Evolutionary conservation across 2,329 filamentous ascomycete genomes (phyloP).

Genomic region (Arthrobotrys entomopaga): DNA sequence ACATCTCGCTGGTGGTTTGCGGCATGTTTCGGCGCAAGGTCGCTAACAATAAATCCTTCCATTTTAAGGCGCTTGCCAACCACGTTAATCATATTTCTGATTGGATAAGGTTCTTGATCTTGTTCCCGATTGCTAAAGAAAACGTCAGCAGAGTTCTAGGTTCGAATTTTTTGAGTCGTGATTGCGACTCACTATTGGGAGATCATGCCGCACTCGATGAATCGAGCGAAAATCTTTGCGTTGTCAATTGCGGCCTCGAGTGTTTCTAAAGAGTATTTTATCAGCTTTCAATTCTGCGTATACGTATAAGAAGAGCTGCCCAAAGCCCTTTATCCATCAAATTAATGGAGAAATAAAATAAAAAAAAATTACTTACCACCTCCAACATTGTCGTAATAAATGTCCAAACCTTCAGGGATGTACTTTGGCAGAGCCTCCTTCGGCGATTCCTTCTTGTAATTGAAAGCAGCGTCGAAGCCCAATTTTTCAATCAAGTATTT

Average conservation of each 20-base stretch:
- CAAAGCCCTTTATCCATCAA: no score
- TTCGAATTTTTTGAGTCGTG: background rate
- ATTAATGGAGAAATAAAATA: no score
- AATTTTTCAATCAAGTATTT: slow-evolving; percentile 77
- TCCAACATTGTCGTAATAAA: slow-evolving; percentile 84
- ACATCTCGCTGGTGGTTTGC: slow-evolving; percentile 81
- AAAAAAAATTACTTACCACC: slow-evolving; percentile 67
- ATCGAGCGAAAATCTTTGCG: slow-evolving; percentile 74
- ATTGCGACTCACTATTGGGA: slow-evolving; percentile 75
- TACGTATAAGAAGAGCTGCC: no score
- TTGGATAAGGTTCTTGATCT: slow-evolving; percentile 69
- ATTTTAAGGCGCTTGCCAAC: slow-evolving; percentile 76
- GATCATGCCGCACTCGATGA: slow-evolving; percentile 76
- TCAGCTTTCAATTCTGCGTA: no score
- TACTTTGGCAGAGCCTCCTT: slow-evolving; percentile 74
- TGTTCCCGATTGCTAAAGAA: slow-evolving; percentile 59
- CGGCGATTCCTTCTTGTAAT: slow-evolving; percentile 85
- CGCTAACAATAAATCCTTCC: slow-evolving; percentile 78
- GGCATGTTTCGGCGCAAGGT: slow-evolving; percentile 63
- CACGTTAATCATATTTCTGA: slow-evolving; percentile 73
- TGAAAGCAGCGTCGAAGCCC: slow-evolving; percentile 79
- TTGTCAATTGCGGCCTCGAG: slow-evolving; percentile 73
- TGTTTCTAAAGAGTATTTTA: slow-evolving; percentile 68
- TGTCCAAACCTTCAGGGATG: slow-evolving; percentile 82
- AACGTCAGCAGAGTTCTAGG: background rate